These are phyloP conservation scores for Apiospora pterosperma DNA, from an alignment of 2,329 filamentous ascomycete species.

Conservation along the genomic window DNA sequence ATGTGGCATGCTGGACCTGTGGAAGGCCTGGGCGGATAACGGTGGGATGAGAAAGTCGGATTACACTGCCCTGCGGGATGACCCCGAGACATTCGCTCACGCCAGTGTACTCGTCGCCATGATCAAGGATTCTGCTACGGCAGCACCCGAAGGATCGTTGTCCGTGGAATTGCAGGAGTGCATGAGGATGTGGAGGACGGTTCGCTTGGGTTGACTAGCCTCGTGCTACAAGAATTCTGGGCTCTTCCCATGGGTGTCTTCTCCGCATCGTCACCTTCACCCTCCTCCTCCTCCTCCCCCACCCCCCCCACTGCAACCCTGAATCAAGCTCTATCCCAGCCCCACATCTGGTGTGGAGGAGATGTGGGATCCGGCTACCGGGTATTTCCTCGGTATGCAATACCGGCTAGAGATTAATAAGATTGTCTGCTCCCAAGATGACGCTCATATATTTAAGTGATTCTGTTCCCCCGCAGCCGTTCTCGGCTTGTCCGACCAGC, in stretches of 20 bases:
- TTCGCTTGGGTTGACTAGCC: conserved; percentile 41
- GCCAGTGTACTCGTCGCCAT: conserved; percentile 45
- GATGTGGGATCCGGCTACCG: neutral
- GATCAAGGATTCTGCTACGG: conserved; percentile 40
- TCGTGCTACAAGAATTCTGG: neutral
- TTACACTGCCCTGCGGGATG: conserved; percentile 33
- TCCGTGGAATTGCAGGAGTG: conserved; percentile 54
- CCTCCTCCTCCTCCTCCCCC: neutral
- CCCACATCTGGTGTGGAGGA: neutral
- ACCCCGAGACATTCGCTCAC: conserved; percentile 41
- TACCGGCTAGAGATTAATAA: neutral
- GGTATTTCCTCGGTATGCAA: neutral
- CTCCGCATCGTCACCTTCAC: neutral
- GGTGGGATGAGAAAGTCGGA: conserved; percentile 50
- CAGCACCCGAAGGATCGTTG: conserved; percentile 43
- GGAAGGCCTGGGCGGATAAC: conserved; percentile 53
- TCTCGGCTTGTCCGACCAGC: neutral
- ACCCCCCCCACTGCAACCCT: neutral
- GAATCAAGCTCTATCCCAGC: neutral
- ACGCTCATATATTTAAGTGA: neutral
- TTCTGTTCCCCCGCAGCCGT: neutral
- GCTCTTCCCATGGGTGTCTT: neutral
- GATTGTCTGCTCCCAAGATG: neutral
- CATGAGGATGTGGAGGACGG: conserved; percentile 49
- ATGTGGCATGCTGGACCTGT: conserved; percentile 44